Percentiles rank a stretch among this genome's conserved stretches.
Conservation (phyloP, 2,329 filamentous ascomycete species). For the Penicillium expansum region DNA sequence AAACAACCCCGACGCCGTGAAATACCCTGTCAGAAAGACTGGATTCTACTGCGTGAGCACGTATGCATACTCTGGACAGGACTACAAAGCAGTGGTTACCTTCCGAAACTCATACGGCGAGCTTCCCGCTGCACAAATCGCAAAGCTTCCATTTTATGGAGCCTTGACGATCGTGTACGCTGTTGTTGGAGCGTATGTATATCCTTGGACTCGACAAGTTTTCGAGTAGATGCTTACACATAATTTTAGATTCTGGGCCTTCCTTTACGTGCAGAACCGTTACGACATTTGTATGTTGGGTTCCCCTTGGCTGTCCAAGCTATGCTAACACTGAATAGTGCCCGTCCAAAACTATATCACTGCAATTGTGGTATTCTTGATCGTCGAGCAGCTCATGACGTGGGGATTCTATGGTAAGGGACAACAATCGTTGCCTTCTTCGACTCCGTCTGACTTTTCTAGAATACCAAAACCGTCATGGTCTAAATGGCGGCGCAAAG, state of each 20-base stretch:
- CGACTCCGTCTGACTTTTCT: constrained; percentile 34
- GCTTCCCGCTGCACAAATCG: constrained; percentile 89
- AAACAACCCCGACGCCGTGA: constrained; percentile 67
- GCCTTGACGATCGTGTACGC: constrained; percentile 92
- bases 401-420: constrained; percentile 91
- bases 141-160: constrained; percentile 95
- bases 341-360: constrained; percentile 99
- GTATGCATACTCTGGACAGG: constrained; percentile 61
- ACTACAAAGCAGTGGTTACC: constrained; percentile 79
- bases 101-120: constrained; percentile 97
- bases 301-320: neutral
- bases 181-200: constrained; percentile 66
- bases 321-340: constrained; percentile 53
- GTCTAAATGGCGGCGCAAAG: constrained; percentile 77
- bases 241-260: constrained; percentile 74
- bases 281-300: constrained; percentile 72
- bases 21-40: constrained; percentile 82
- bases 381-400: constrained; percentile 95
- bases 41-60: constrained; percentile 95
- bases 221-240: constrained; percentile 19
- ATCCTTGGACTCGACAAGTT: neutral
- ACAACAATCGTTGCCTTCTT: neutral
- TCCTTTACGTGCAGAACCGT: constrained; percentile 91
- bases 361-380: constrained; percentile 88
- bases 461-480: constrained; percentile 92